These are phyloP conservation scores for Echinosophora koreensis DNA, from an alignment of 306 rosid genomes.

Conservation along the genomic window DNA sequence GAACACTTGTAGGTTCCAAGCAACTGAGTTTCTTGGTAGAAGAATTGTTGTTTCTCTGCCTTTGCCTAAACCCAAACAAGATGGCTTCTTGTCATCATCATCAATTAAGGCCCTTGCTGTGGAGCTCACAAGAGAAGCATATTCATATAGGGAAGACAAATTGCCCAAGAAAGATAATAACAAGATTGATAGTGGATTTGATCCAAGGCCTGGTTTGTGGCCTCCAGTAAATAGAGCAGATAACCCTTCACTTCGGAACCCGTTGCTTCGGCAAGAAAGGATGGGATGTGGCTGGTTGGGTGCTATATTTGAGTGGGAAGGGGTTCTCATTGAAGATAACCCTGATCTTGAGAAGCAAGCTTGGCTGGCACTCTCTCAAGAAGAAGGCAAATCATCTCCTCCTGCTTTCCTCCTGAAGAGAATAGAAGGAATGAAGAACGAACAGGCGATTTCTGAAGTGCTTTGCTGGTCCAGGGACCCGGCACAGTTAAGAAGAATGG, in stretches of 20 bases:
- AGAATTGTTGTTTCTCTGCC: constrained; percentile 57
- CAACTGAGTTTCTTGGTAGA: constrained; percentile 60
- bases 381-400: constrained; percentile 91
- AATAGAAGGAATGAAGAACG: constrained; percentile 96
- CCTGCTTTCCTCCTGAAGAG: constrained; percentile 78
- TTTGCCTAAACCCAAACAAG: constrained; percentile 54
- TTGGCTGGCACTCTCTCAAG: constrained; percentile 82
- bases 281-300: constrained; percentile 99
- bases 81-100: constrained; percentile 47
- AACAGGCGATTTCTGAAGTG: constrained; percentile 91
- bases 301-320: constrained; percentile 98
- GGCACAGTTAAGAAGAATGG: constrained; percentile 76
- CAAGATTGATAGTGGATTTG: constrained; percentile 65
- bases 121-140: constrained; percentile 80
- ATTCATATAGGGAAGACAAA: constrained; percentile 74
- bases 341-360: constrained; percentile 87
- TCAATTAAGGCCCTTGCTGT: constrained; percentile 73
- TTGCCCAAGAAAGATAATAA: constrained; percentile 66
- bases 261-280: constrained; percentile 91
- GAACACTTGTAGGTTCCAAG: constrained; percentile 47
- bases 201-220: constrained; percentile 77
- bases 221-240: constrained; percentile 90
- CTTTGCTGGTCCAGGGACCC: constrained; percentile 98
- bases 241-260: constrained; percentile 80
- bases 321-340: constrained; percentile 85